Percentiles rank a stretch among this genome's conserved stretches.
Conservation (phyloP, 306 rosid genomes). For the Citrullus mucosospermus region DNA sequence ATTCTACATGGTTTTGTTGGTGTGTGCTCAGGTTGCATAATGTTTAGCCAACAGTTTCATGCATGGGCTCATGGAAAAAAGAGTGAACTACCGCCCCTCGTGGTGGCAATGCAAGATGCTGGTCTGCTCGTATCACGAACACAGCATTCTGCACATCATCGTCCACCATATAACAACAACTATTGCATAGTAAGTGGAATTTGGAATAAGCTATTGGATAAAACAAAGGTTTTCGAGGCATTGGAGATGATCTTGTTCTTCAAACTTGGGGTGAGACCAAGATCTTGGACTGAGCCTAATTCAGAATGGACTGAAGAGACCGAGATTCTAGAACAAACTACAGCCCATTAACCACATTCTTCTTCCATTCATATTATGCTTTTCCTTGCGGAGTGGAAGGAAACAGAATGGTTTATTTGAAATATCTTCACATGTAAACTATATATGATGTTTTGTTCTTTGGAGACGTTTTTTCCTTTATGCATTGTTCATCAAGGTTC, state of each 20-base stretch:
- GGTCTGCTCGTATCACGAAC: constrained; percentile 63
- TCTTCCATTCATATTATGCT: neutral
- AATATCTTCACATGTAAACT: neutral
- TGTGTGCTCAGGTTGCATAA: constrained; percentile 54
- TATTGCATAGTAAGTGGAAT: constrained; percentile 91
- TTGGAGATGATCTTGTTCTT: constrained; percentile 68
- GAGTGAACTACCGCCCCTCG: constrained; percentile 50
- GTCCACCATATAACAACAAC: constrained; percentile 63
- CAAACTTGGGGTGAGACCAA: constrained; percentile 47
- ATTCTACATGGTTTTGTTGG: constrained; percentile 40
- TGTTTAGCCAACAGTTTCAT: constrained; percentile 96
- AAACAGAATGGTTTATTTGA: neutral
- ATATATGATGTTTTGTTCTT: neutral
- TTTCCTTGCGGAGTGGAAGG: neutral
- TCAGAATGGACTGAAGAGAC: constrained; percentile 62
- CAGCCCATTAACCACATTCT: neutral
- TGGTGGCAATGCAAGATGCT: constrained; percentile 49
- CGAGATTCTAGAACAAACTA: constrained; percentile 8
- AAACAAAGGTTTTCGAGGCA: constrained; percentile 47
- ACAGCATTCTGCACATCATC: constrained; percentile 62
- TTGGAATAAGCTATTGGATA: constrained; percentile 69
- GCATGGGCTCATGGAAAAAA: constrained; percentile 89
- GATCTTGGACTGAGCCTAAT: constrained; percentile 75
- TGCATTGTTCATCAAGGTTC: neutral
- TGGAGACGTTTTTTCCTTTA: neutral